Evolutionary conservation across 2,329 filamentous ascomycete genomes (phyloP).

Genomic region (Colletotrichum siamense): DNA sequence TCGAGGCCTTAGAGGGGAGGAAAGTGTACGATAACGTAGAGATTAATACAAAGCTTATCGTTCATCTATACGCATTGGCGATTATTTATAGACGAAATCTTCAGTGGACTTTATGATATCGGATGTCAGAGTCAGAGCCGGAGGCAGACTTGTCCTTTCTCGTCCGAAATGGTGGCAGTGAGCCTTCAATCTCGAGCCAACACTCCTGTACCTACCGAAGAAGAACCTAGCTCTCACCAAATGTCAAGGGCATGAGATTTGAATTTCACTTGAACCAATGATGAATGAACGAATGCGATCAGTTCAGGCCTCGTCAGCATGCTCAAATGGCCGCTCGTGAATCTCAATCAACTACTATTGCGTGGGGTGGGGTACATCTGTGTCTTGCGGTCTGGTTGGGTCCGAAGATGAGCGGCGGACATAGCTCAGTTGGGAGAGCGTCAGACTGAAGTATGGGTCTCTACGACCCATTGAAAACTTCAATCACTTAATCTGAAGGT

Average conservation of each 20-base stretch:
- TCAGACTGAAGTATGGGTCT: conserved; percentile 18
- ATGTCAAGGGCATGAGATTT: background rate
- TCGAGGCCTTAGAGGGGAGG: background rate
- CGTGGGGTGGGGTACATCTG: background rate
- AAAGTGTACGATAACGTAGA: accelerated
- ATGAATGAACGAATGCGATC: background rate
- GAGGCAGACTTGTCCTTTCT: background rate
- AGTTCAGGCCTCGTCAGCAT: background rate
- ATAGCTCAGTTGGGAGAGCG: conserved; percentile 22
- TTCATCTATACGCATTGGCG: background rate
- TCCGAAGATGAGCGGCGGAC: conserved; percentile 9
- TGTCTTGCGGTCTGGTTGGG: accelerated
- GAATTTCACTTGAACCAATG: background rate
- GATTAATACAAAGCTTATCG: background rate
- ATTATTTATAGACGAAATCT: background rate
- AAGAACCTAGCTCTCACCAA: background rate
- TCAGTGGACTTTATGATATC: background rate
- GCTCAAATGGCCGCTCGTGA: background rate
- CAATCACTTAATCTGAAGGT: conserved; percentile 17
- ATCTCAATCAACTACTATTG: background rate
- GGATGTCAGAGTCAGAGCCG: background rate
- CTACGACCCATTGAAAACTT: background rate
- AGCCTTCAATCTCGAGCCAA: background rate
- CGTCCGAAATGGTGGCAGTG: background rate
- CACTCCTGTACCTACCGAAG: background rate